Evolutionary conservation across 352 stramenopile genomes (phyloP).

Genomic region (Phytophthora megakarya): DNA sequence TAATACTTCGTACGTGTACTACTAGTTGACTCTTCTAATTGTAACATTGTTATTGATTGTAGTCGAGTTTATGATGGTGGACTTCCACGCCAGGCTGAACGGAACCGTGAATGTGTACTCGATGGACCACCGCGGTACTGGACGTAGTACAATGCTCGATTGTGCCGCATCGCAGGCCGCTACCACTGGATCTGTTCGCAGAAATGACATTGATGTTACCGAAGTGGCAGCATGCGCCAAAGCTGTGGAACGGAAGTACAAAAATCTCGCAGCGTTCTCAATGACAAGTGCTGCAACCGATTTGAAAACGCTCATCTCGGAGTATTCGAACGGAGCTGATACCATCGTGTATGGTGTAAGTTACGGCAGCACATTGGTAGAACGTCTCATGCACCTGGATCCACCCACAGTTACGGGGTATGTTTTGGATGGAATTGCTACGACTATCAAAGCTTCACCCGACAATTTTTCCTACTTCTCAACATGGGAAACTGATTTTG

Average conservation of each 20-base stretch:
- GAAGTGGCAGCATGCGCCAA: constrained; percentile 37
- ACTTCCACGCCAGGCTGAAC: no score
- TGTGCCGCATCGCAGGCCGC: constrained; percentile 11
- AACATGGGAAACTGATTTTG: constrained; percentile 43
- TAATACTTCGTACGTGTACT: no score
- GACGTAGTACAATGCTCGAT: neutral
- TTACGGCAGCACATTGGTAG: constrained; percentile 51
- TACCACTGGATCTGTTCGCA: constrained; percentile 31
- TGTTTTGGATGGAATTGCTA: constrained; percentile 46
- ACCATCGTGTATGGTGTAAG: constrained; percentile 49
- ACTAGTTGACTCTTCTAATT: no score
- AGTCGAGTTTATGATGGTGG: no score
- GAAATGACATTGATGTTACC: constrained; percentile 9
- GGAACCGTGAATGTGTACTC: neutral
- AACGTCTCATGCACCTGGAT: constrained; percentile 49
- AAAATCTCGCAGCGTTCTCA: constrained; percentile 40
- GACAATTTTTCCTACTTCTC: constrained; percentile 39
- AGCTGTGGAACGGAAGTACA: constrained; percentile 37
- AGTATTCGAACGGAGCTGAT: constrained; percentile 16
- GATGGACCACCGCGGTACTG: neutral
- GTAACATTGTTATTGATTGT: neutral
- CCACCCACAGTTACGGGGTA: constrained; percentile 45
- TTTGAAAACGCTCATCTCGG: constrained; percentile 30
- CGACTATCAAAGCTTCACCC: constrained; percentile 24
- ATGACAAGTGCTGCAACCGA: constrained; percentile 43